Base-by-base conservation (phyloP, 2,329 filamentous ascomycete species). In the Ascochyta koolunga region DNA sequence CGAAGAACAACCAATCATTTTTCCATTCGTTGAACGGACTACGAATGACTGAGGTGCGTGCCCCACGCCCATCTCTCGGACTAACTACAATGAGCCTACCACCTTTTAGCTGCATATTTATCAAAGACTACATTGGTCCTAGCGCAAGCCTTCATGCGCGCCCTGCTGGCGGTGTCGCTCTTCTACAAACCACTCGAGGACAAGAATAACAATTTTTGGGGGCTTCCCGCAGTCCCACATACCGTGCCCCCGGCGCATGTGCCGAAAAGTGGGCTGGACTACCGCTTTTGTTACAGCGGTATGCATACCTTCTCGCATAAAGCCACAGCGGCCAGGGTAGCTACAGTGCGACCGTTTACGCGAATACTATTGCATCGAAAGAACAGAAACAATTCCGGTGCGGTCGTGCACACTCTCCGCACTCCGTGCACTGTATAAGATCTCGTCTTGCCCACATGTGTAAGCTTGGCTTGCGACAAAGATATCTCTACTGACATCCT, bases 181-280 rank as follows among this genome's bases (percentile, higher is more conserved):
- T 47, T 56, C 56, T 48, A 56, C 59, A 59, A 67, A 57, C 70
- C 71, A 72, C 59, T 70, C 29, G 47, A 63, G 47, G 56, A 63
- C 64, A 55, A 69, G 67, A 71, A 73, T 71, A 71, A 69, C 68
- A 60, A 58, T 56, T 57, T 58, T 55, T 16, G 45, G 62, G 64
- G 59, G 64, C 66, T 62, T 68, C 58, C 60, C 54, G 59, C 63
- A 60, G 50, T 47, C 48, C 39, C 60, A 59, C 60, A 59, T 59
- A 51, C 62, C 57, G 57, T 65, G 59, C 64, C 47, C 58, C 65
- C 62, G 62, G 66, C 61, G 60, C 55, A 56, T 57, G 60, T 54
- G 64, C 65, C 65, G 62, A 56, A 58, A 61, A 59, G 49, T 51
- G 53, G 48, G 47, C 54, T 56, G 56, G 38, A 44, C 29, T 47